These are phyloP conservation scores for Spiraea crenata DNA, from an alignment of 331 rosid species.

Conservation along the genomic window DNA sequence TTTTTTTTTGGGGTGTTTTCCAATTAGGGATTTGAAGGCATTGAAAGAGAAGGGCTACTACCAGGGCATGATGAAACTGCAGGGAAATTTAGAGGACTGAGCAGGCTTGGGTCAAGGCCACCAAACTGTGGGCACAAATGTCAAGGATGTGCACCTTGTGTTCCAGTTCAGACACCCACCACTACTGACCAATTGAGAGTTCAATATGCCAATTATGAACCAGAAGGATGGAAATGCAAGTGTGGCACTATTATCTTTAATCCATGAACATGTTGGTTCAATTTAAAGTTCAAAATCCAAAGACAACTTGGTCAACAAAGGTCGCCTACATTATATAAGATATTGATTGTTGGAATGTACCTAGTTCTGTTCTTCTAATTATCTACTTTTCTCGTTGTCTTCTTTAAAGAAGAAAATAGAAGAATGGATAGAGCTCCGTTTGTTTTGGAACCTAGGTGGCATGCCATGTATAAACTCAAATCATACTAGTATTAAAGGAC, in stretches of 20 bases:
- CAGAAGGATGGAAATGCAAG: conserved; percentile 49
- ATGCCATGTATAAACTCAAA: not conserved
- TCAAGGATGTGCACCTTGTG: conserved; percentile 36
- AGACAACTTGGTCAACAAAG: not conserved
- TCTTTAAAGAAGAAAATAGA: no score
- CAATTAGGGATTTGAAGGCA: conserved; percentile 21
- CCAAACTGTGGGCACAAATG: conserved; percentile 39
- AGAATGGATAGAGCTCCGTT: no score
- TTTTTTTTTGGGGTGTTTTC: not conserved
- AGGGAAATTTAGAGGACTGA: not conserved
- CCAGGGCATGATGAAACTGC: not conserved
- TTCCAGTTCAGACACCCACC: conserved; percentile 34
- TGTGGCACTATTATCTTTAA: conserved; percentile 35
- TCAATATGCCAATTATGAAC: conserved; percentile 38
- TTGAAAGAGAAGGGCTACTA: not conserved
- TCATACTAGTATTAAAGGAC: no score
- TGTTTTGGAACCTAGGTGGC: no score
- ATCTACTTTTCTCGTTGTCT: no score
- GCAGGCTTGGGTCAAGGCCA: conserved; percentile 42
- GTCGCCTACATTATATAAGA: no score
- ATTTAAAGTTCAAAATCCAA: not conserved
- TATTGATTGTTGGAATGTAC: no score
- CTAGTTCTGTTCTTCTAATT: no score
- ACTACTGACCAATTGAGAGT: conserved; percentile 19
- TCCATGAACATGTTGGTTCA: conserved; percentile 19